Conservation (phyloP, 495 filamentous ascomycete genomes). For the Penicillium daleae region DNA sequence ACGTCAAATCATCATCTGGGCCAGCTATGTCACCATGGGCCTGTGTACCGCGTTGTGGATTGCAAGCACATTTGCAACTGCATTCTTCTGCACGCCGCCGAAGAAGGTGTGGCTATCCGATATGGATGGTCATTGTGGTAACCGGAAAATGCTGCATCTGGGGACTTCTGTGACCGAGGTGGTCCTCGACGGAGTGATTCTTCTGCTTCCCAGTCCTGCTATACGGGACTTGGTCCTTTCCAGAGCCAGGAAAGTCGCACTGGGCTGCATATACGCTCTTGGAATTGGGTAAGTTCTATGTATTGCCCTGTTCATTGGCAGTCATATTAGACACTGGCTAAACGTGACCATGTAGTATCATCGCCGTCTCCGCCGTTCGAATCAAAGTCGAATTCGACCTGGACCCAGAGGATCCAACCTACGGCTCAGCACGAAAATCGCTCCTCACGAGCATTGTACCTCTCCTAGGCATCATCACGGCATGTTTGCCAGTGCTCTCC, state of each 20-base stretch:
- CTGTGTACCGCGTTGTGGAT: slow-evolving; percentile 23
- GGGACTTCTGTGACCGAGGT: slow-evolving; percentile 16
- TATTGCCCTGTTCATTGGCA: background rate
- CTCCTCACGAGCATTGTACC: slow-evolving; percentile 18
- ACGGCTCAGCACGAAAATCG: slow-evolving; percentile 22
- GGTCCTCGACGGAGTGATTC: slow-evolving; percentile 22
- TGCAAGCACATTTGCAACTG: slow-evolving; percentile 23
- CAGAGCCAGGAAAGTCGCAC: slow-evolving; percentile 8
- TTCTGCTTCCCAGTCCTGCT: slow-evolving; percentile 14
- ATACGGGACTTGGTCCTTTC: slow-evolving; percentile 16
- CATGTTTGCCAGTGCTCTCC: slow-evolving; percentile 23
- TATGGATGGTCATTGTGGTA: slow-evolving; percentile 17
- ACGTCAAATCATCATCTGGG: slow-evolving; percentile 11
- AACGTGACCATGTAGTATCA: slow-evolving; percentile 14
- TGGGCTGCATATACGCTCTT: slow-evolving; percentile 15
- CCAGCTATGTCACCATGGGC: slow-evolving; percentile 16
- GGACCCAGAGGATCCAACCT: slow-evolving; percentile 18
- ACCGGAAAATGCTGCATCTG: slow-evolving; percentile 20
- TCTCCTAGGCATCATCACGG: slow-evolving; percentile 25
- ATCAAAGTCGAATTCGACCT: slow-evolving; percentile 17
- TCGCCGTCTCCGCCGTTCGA: slow-evolving; percentile 21
- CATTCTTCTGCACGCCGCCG: slow-evolving; percentile 25
- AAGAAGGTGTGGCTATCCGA: slow-evolving; percentile 21
- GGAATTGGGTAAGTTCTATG: slow-evolving; percentile 11
- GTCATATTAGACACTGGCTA: slow-evolving; percentile 13